Evolutionary conservation across 2,329 filamentous ascomycete genomes (phyloP).

Genomic region (Gyromitra esculenta): DNA sequence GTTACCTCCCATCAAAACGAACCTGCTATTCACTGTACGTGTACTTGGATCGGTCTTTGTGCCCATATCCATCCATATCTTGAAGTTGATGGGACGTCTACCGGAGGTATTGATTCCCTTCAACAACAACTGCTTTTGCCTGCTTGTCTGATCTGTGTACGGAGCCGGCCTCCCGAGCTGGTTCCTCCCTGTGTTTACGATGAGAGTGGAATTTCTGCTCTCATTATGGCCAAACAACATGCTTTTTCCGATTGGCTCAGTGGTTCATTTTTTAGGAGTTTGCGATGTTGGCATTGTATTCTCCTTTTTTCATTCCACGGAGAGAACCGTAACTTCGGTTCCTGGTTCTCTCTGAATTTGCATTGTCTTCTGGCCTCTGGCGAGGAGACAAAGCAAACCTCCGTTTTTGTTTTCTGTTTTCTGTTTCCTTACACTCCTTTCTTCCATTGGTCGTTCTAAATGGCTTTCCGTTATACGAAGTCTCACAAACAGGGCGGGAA

Average conservation of each 20-base stretch:
- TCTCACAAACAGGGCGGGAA: too few relatives aligned
- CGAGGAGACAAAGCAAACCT: not conserved
- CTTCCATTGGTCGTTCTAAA: too few relatives aligned
- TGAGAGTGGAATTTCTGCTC: not conserved
- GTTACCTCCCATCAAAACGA: not conserved
- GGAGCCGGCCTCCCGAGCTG: not conserved
- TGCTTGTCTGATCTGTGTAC: not conserved
- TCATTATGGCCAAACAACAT: not conserved
- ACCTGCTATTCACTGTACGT: not conserved
- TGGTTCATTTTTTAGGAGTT: not conserved
- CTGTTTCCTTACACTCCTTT: not conserved
- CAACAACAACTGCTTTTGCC: not conserved
- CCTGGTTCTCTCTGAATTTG: not conserved
- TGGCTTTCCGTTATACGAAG: too few relatives aligned
- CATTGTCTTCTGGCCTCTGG: not conserved
- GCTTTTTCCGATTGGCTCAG: not conserved
- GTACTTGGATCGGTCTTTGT: not conserved
- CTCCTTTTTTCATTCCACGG: not conserved
- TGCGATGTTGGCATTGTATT: not conserved
- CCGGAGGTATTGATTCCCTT: not conserved
- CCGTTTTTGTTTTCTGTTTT: not conserved
- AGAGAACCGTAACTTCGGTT: not conserved
- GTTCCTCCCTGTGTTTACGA: not conserved
- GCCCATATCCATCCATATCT: not conserved
- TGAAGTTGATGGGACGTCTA: not conserved